Base-by-base conservation (phyloP, 805 yeast genomes). In the Teunomyces kruisii region DNA sequence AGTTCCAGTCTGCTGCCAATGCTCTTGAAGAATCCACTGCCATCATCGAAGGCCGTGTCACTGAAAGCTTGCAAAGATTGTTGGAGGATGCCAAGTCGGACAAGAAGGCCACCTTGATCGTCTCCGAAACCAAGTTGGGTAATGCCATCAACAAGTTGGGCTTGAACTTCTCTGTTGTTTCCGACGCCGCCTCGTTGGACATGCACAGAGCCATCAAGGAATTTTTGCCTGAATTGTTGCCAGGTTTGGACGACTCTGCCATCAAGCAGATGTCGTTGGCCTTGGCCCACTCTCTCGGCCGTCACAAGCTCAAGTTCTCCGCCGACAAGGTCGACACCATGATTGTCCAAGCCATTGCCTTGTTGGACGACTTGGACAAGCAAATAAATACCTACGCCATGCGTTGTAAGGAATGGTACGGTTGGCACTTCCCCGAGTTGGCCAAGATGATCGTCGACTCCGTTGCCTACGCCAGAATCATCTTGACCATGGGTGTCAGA, bases 321-420 rank as follows among this genome's bases (percentile, higher is more conserved):
- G 96, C 98, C 51, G 99, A 94, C 69, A 94, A 94, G 74, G 99
- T 94, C 47, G 99, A 94, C 73, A 92, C 95, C 53, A 94, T 94
- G 99, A 92, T 94, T 67, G 95, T 94, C 53, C 99, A 94, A 76
- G 99, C 99, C 47, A 94, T 94, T 72, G 97, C 98, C 15, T 77
- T 94, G 55, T 80, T 94, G 62, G 99, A 94, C 62, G 97, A 94
- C 64, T 80, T 94, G 60, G 99, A 94, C 76, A 94, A 94, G 75
- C 99, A 94, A 71, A 80, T 94, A 60, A 94, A 94, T 76, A 94
- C 97, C 43, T 94, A 92, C 61, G 96, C 98, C 56, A 94, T 94
- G 99, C 84, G 99, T 76, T 83, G 92, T 74, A 94, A 92, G 76
- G 99, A 94, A 75, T 94, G 99, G 99, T 94, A 94, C 74, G 99